phyloP scores from a whole-genome alignment of 2,329 filamentous ascomycete genomes.

The Penicillium aurantiogriseum region DNA sequence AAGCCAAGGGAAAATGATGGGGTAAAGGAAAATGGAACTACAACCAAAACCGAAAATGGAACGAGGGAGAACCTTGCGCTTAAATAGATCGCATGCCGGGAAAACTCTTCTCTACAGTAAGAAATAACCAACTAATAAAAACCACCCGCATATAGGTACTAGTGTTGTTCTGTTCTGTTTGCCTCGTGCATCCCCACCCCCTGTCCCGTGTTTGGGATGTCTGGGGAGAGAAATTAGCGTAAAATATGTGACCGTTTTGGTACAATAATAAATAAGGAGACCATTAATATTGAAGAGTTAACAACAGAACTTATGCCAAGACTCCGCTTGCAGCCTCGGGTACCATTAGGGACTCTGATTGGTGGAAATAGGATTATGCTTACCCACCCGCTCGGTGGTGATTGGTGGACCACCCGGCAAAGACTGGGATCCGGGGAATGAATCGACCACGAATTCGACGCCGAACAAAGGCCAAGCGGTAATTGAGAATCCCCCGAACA shows the following conservation, averaged over 20 bases:
- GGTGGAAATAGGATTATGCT: neutral
- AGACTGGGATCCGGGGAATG: slow-evolving; percentile 23
- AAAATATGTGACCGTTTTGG: neutral
- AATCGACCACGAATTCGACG: slow-evolving; percentile 11
- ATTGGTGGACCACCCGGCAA: slow-evolving; percentile 14
- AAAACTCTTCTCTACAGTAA: slow-evolving; percentile 2
- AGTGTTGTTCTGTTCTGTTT: neutral
- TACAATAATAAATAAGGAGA: slow-evolving; percentile 4
- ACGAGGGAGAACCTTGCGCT: neutral
- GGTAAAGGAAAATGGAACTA: neutral
- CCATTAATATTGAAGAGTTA: slow-evolving; percentile 4
- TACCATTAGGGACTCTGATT: neutral
- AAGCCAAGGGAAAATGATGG: neutral
- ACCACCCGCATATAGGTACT: neutral
- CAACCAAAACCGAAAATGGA: neutral
- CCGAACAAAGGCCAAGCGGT: slow-evolving; percentile 8
- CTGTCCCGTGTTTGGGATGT: slow-evolving; percentile 3
- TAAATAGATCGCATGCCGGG: slow-evolving; percentile 7
- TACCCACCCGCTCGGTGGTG: neutral
- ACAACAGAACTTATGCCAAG: slow-evolving; percentile 16
- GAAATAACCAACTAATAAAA: slow-evolving; percentile 2
- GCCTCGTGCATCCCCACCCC: neutral
- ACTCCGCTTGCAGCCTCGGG: slow-evolving; percentile 16
- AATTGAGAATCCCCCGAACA: slow-evolving; percentile 1
- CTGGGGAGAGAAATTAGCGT: slow-evolving; percentile 5